These are phyloP conservation scores for Saussurea involucrata DNA, from an alignment of 129 eudicot species.

Conservation along the genomic window DNA sequence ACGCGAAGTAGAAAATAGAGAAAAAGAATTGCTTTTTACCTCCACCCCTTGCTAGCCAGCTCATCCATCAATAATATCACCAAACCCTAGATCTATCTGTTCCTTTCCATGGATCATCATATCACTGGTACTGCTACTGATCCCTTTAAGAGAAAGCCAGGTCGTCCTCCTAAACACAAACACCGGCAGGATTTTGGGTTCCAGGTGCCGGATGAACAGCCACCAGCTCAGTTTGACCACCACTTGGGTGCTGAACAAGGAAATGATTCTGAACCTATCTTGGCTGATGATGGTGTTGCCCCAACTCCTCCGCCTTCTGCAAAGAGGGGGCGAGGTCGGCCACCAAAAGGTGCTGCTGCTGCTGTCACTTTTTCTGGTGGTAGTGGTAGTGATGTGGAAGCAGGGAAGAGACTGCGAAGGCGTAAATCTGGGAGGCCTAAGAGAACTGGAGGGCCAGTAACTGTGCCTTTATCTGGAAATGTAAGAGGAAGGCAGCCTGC, in stretches of 20 bases:
- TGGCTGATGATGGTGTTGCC: conserved; percentile 19
- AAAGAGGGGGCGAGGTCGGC: conserved; percentile 45
- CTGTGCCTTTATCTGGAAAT: neutral
- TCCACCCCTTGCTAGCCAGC: too few relatives aligned
- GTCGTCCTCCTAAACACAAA: conserved; percentile 54
- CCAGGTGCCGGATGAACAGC: conserved; percentile 3
- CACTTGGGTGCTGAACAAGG: conserved; percentile 9
- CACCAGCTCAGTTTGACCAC: neutral
- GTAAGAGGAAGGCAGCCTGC: conserved; percentile 49
- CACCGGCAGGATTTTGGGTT: conserved; percentile 16
- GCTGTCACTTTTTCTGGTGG: neutral
- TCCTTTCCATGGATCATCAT: too few relatives aligned
- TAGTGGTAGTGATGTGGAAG: conserved; percentile 13
- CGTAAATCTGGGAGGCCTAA: conserved; percentile 34
- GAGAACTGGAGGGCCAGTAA: conserved; percentile 14
- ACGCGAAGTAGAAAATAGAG: too few relatives aligned
- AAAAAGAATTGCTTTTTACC: too few relatives aligned
- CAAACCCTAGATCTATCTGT: too few relatives aligned
- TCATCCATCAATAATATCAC: too few relatives aligned
- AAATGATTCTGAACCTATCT: conserved; percentile 34
- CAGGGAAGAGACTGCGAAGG: neutral
- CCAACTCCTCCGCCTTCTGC: neutral
- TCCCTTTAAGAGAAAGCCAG: conserved; percentile 17
- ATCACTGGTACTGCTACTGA: too few relatives aligned
- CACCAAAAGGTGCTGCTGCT: conserved; percentile 8